Evolutionary conservation across 2,329 filamentous ascomycete species (phyloP).

Genomic region (Leptographium galeiforme): DNA sequence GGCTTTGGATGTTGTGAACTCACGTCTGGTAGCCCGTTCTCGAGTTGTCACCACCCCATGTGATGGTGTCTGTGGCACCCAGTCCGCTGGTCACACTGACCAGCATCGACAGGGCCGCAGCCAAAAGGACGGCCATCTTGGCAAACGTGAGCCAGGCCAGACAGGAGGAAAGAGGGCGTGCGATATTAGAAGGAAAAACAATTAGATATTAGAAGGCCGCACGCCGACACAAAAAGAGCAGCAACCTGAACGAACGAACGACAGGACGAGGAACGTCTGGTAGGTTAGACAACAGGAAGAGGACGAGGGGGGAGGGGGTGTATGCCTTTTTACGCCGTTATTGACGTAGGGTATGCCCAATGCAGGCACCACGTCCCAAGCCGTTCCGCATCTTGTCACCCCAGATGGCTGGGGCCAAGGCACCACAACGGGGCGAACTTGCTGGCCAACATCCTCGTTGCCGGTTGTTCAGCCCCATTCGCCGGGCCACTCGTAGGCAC

Average conservation of each 20-base stretch:
- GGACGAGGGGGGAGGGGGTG: too few relatives aligned
- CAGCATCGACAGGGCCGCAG: constrained; percentile 17
- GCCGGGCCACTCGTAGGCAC: too few relatives aligned
- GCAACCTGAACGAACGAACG: neutral
- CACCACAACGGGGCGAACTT: too few relatives aligned
- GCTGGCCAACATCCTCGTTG: too few relatives aligned
- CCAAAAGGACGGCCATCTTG: neutral
- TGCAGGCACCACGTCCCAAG: too few relatives aligned
- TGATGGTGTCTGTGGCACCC: constrained; percentile 40
- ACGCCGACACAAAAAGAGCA: neutral
- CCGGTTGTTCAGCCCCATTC: too few relatives aligned
- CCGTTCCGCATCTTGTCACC: too few relatives aligned
- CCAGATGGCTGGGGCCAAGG: too few relatives aligned
- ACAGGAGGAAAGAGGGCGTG: neutral
- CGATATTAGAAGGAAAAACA: neutral
- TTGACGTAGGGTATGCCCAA: too few relatives aligned
- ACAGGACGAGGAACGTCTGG: neutral
- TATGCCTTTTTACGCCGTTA: too few relatives aligned
- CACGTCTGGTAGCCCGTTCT: constrained; percentile 39
- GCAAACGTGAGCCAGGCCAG: neutral
- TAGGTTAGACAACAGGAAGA: too few relatives aligned
- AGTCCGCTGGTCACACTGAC: constrained; percentile 21
- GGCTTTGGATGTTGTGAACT: constrained; percentile 8
- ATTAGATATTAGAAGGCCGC: neutral
- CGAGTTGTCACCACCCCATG: constrained; percentile 44